These are phyloP conservation scores for Catunica adiposa DNA, from an alignment of 2,329 filamentous ascomycete genomes.

Conservation along the genomic window DNA sequence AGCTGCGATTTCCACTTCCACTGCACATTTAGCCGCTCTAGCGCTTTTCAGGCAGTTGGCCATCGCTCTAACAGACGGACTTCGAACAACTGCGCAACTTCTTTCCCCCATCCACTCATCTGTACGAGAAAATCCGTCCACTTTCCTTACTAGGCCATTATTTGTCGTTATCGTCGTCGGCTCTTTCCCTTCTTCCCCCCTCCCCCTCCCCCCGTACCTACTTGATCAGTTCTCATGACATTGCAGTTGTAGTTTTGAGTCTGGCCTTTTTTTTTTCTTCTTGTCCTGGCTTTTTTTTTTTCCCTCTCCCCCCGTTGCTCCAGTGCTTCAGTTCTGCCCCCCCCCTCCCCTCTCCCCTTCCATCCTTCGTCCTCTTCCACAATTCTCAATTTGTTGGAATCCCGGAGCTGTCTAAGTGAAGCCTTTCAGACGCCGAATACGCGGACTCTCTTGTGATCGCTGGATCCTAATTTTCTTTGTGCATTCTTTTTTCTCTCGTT, in stretches of 20 bases:
- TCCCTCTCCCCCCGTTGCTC: no score
- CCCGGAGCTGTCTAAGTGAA: not conserved
- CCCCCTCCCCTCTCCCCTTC: not conserved
- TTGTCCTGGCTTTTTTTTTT: not conserved
- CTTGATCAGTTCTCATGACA: no score
- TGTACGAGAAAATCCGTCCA: not conserved
- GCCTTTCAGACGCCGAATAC: no score
- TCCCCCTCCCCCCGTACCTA: not conserved
- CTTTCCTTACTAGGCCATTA: not conserved
- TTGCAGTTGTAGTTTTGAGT: not conserved
- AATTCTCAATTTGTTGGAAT: not conserved
- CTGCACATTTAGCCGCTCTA: no score
- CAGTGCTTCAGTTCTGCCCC: not conserved
- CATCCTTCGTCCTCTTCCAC: not conserved
- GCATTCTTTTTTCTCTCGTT: conserved; percentile 5
- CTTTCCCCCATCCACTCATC: no score
- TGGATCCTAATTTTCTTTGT: not conserved
- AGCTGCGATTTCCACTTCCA: not conserved
- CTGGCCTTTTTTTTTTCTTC: not conserved
- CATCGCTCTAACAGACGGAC: no score
- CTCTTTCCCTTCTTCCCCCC: not conserved
- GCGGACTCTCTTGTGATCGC: not conserved
- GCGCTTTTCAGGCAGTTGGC: no score
- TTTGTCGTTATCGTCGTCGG: no score
- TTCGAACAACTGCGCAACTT: no score